Evolutionary conservation across 306 rosid genomes (phyloP).

Genomic region (Vicia villosa): DNA sequence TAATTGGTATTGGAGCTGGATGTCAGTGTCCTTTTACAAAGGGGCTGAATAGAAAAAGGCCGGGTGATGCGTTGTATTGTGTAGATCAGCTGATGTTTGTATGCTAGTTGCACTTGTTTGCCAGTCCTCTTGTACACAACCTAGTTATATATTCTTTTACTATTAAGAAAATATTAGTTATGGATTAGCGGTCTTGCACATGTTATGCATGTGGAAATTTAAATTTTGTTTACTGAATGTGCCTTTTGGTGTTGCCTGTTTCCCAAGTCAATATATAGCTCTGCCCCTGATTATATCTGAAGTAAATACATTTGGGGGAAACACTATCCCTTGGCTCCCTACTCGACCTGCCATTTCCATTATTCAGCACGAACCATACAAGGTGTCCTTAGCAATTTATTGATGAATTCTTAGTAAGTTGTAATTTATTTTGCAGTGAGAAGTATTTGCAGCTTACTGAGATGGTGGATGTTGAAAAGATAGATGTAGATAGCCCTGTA

Average conservation of each 20-base stretch:
- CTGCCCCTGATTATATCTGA: background rate
- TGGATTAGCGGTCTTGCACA: background rate
- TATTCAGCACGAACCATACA: too few relatives aligned
- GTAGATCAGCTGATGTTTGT: background rate
- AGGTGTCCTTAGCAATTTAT: constrained; percentile 33
- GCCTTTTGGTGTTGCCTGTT: background rate
- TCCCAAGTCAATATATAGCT: background rate
- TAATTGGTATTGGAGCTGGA: background rate
- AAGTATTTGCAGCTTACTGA: constrained; percentile 97
- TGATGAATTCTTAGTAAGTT: constrained; percentile 36
- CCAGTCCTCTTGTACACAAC: background rate
- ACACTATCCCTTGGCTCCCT: background rate
- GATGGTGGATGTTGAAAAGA: constrained; percentile 88
- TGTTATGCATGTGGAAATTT: background rate
- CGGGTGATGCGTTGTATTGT: background rate
- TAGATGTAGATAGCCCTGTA: constrained; percentile 69
- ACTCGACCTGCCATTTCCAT: background rate
- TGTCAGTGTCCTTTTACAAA: background rate
- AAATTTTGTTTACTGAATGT: too few relatives aligned
- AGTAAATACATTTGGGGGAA: background rate
- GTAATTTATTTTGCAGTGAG: constrained; percentile 68
- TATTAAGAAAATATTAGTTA: background rate
- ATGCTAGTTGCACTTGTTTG: background rate
- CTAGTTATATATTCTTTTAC: background rate
- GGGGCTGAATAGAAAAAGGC: background rate